Base-by-base conservation (phyloP, 2,329 filamentous ascomycete species). In the Sarocladiaceae sp. region DNA sequence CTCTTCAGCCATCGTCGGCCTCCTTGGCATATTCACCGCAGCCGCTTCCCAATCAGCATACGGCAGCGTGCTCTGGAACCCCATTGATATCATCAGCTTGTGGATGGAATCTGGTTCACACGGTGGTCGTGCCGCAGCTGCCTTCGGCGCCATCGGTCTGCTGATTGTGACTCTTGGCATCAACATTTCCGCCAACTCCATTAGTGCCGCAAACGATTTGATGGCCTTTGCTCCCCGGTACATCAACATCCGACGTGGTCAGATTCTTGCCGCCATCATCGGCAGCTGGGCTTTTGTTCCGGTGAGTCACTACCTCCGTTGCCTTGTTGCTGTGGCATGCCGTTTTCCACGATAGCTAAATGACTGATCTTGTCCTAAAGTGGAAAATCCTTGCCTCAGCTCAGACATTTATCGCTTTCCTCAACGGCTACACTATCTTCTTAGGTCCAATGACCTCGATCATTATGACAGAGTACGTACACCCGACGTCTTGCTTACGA, bases 371-470 rank as follows among this genome's bases (percentile, higher is more conserved):
- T 33, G 29, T 33, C 29, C 29, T 33, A 33, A 8, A 33, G 13
- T 53, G 52, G 52, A 44, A 50, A 20, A 50, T 53, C 35, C 37
- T 53, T 10, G 33, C 13, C 71, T 76, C 31, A 54, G 51, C 51
- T 52, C 51, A 40, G 56, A 52, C 39, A 6, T 40, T 36, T 18
- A 33, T 52, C 11, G 35, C 29, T 28, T 54, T 52, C 29, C 42
- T 53, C 28, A 22, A 20, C 23, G 40, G 22, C 31, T 62, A 69
- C 53, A 59, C 67, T 42, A 74, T 87, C 31, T 87, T 88, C 66
- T 69, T 87, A 0, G 83, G 79, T 0, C 83, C 83, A 0, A 82
- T 87, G 53, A 80, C 80, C 1, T 76, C 76, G 1, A 81, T 86
- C 56, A 77, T 85, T 15, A 33, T 33, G 29, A 25, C 39, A 25